A percentile compares a stretch with the other conserved stretches of the same genome.
Conservation (phyloP, 78 protist genomes). For the Dictyostelium brefeldianum region DNA sequence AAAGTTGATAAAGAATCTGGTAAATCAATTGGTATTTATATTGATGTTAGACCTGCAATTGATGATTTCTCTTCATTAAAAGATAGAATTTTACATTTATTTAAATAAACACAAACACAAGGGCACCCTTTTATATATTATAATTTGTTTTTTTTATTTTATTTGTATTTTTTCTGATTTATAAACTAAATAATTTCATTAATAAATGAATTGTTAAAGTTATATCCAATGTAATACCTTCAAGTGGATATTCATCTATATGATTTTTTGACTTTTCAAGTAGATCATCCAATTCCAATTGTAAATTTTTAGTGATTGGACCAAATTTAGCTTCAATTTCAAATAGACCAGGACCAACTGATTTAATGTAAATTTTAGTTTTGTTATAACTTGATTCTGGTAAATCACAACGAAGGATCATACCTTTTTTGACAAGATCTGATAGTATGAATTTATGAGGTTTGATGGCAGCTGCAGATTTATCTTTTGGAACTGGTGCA, state of each 20-base stretch:
- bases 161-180: neutral
- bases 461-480: neutral
- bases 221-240: slow-evolving; percentile 70
- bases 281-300: slow-evolving; percentile 36
- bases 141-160: neutral
- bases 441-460: slow-evolving; percentile 43
- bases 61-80: slow-evolving; percentile 50
- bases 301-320: slow-evolving; percentile 18
- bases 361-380: slow-evolving; percentile 41
- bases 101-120: slow-evolving; percentile 13
- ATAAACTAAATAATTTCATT: slow-evolving; percentile 67
- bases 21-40: slow-evolving; percentile 75
- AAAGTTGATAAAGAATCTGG: slow-evolving; percentile 35
- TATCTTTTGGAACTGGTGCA: neutral
- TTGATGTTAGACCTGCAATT: slow-evolving; percentile 83
- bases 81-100: slow-evolving; percentile 51
- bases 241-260: slow-evolving; percentile 55
- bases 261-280: slow-evolving; percentile 63
- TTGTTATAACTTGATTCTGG: slow-evolving; percentile 49
- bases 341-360: slow-evolving; percentile 57
- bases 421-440: slow-evolving; percentile 65
- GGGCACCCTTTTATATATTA: neutral
- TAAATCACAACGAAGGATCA: slow-evolving; percentile 38
- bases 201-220: slow-evolving; percentile 57
- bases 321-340: slow-evolving; percentile 77